These are phyloP conservation scores for Kalmanozyma brasiliensis DNA, from an alignment of 1,284 basidiomycete species.

Conservation along the genomic window DNA sequence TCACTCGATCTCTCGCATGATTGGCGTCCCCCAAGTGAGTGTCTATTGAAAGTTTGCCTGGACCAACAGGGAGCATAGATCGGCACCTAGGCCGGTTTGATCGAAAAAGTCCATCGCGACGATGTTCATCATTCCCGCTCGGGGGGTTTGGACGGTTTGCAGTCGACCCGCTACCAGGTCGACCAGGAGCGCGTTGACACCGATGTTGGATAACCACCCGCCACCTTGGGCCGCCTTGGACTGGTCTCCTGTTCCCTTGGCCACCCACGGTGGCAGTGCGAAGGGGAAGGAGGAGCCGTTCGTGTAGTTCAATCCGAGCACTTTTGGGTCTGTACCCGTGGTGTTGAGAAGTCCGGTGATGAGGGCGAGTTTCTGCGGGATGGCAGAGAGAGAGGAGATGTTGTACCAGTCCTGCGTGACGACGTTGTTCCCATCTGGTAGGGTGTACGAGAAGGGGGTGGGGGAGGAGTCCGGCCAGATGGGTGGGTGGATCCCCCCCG, in stretches of 20 bases:
- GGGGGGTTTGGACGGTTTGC: not conserved
- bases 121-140: slow-evolving; percentile 31
- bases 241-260: slow-evolving; percentile 38
- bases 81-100: slow-evolving; percentile 24
- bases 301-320: slow-evolving; percentile 42
- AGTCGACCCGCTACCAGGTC: slow-evolving; percentile 27
- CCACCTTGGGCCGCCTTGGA: slow-evolving; percentile 1
- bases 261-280: slow-evolving; percentile 46
- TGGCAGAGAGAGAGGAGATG: slow-evolving; percentile 30
- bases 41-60: slow-evolving; percentile 56
- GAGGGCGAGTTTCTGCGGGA: slow-evolving; percentile 40
- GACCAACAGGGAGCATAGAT: slow-evolving; percentile 39
- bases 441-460: slow-evolving; percentile 23
- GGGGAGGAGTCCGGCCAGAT: slow-evolving; percentile 53
- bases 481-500: slow-evolving; percentile 53
- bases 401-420: slow-evolving; percentile 57
- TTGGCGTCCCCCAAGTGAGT: too few species aligned
- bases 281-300: slow-evolving; percentile 43
- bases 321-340: slow-evolving; percentile 10
- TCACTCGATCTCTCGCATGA: too few species aligned
- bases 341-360: slow-evolving; percentile 20
- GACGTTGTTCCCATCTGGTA: slow-evolving; percentile 28
- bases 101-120: slow-evolving; percentile 55
- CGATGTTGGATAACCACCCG: slow-evolving; percentile 22
- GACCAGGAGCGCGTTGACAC: slow-evolving; percentile 37